Evolutionary conservation across 805 yeast genomes (phyloP), one percentile per base, ranked within the genome.

Genomic region (Wickerhamomyces sydowiorum): DNA sequence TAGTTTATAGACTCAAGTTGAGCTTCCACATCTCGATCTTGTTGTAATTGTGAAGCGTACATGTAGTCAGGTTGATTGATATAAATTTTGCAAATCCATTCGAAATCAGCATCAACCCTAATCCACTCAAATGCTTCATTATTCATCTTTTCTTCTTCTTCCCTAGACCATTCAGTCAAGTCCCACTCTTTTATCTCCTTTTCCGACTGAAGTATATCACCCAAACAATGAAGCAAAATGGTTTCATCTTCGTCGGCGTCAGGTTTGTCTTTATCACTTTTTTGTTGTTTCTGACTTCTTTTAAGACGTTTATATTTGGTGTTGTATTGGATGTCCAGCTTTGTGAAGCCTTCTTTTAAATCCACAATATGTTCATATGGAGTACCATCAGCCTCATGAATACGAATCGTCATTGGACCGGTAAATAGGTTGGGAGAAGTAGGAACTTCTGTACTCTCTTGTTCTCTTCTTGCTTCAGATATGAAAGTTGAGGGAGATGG

Each of bases 341-440:
- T 88, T 1, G 96, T 86, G 50, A 81, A 79, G 1, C 80, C 76
- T 35, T 91, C 97, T 52, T 88, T 86, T 40, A 93, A 67, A 50
- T 88, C 95, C 19, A 93, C 96, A 37, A 93, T 91, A 60, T 93
- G 99, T 56, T 93, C 99, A 57, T 93, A 93, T 0, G 99, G 99
- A 0, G 98, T 88, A 8, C 99, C 99, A 61, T 93, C 98, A 0
- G 96, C 95, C 57, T 93, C 99, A 59, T 93, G 99, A 29, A 93
- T 90, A 54, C 99, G 71, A 29, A 93, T 86, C 0, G 99, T 93
- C 86, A 93, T 87, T 0, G 98, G 96, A 0, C 99, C 99, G 0
- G 86, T 75, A 56, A 90, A 87, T 2, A 81, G 73, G 0, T 61
- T 53, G 2, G 60, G 53, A 18, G 48, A 37, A 23, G 49, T 50